phyloP scores from a whole-genome alignment of 1,284 basidiomycete genomes.

The Cryptococcus hybrid region DNA sequence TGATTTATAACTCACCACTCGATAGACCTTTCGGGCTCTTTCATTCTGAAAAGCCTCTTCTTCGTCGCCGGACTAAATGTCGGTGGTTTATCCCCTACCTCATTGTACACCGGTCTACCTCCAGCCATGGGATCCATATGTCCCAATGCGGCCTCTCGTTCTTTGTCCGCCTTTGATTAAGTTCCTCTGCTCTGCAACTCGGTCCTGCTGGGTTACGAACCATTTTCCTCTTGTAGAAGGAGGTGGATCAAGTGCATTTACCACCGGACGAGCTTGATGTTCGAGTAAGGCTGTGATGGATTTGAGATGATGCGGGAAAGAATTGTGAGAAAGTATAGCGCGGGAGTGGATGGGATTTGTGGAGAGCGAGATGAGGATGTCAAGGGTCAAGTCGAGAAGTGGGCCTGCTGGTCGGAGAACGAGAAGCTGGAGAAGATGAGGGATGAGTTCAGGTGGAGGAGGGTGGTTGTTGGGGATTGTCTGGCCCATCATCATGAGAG shows the following conservation, averaged over 20 bases:
- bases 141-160: slow-evolving; percentile 33
- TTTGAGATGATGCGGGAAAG: slow-evolving; percentile 31
- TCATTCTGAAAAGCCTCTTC: slow-evolving; percentile 34
- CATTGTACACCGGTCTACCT: slow-evolving; percentile 17
- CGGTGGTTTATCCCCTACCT: slow-evolving; percentile 37
- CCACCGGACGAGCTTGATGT: slow-evolving; percentile 15
- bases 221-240: slow-evolving; percentile 4
- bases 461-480: slow-evolving; percentile 23
- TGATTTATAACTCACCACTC: slow-evolving; percentile 31
- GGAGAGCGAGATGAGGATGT: slow-evolving; percentile 37
- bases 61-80: slow-evolving; percentile 20
- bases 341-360: slow-evolving; percentile 22
- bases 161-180: slow-evolving; percentile 20
- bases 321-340: slow-evolving; percentile 23
- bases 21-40: slow-evolving; percentile 41
- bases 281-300: slow-evolving; percentile 32
- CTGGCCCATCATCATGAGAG: slow-evolving; percentile 30
- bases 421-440: slow-evolving; percentile 35
- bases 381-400: slow-evolving; percentile 38
- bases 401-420: slow-evolving; percentile 32
- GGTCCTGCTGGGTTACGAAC: slow-evolving; percentile 38
- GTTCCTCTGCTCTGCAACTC: slow-evolving; percentile 20
- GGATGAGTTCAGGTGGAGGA: slow-evolving; percentile 24
- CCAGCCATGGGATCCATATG: slow-evolving; percentile 29
- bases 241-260: slow-evolving; percentile 19